These are phyloP conservation scores for Wickerhamiella cacticola DNA, from an alignment of 805 yeast species.

Conservation along the genomic window DNA sequence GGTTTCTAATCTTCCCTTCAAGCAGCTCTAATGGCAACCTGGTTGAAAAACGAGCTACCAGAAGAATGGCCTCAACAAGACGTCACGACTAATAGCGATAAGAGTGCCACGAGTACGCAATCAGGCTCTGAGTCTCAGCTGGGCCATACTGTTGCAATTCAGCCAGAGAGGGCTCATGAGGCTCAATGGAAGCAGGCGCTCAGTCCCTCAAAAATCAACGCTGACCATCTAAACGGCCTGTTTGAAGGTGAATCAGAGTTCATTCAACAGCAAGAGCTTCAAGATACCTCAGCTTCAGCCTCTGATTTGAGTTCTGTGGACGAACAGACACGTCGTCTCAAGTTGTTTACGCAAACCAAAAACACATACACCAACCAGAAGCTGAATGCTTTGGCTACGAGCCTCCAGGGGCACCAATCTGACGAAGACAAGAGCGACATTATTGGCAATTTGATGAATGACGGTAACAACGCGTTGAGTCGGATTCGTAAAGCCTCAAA, in stretches of 20 bases:
- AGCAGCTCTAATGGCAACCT: constrained; percentile 8
- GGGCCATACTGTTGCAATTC: constrained; percentile 4
- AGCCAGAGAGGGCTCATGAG: constrained; percentile 2
- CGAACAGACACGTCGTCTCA: constrained; percentile 17
- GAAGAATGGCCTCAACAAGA: constrained; percentile 13
- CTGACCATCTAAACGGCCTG: constrained; percentile 5
- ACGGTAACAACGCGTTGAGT: constrained; percentile 13
- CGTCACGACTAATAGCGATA: background rate
- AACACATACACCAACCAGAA: constrained; percentile 23
- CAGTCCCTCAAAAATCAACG: background rate
- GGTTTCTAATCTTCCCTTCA: background rate
- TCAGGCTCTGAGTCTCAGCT: background rate
- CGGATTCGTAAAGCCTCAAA: constrained; percentile 13
- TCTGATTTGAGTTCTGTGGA: constrained; percentile 4
- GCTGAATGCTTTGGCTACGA: constrained; percentile 19
- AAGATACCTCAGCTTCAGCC: background rate
- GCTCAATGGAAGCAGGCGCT: constrained; percentile 9
- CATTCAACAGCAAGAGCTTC: background rate
- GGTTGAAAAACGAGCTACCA: constrained; percentile 12
- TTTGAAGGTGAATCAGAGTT: constrained; percentile 1
- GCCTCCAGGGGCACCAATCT: constrained; percentile 15
- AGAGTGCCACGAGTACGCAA: background rate
- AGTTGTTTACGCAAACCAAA: constrained; percentile 20
- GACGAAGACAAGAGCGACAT: constrained; percentile 10
- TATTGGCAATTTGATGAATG: constrained; percentile 9